Evolutionary conservation across 805 yeast species (phyloP), one percentile per base, ranked within the genome.

Genomic region (Schwanniomyces vanrijiae): DNA sequence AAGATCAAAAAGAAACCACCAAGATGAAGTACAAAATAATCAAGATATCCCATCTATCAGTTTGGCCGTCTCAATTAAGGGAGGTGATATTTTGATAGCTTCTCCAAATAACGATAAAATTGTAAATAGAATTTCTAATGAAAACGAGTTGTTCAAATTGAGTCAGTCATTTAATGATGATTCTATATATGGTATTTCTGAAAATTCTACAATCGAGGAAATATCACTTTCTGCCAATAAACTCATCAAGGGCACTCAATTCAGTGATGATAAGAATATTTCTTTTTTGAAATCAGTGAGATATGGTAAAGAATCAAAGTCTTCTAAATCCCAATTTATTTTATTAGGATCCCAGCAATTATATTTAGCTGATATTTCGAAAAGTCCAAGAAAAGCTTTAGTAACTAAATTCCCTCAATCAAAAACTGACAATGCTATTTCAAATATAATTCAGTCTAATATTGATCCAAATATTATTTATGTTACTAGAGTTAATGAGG

Each of bases 51-150:
- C 40, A 25, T 11, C 33, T 2, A 43, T 43, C 16, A 60, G 58
- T 43, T 59, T 74, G 38, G 69, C 61, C 3, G 74, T 71, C 25
- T 56, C 62, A 9, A 54, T 69, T 31, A 58, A 56, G 18, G 56
- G 55, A 28, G 76, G 77, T 7, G 76, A 70, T 43, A 62, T 80
- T 24, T 55, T 72, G 43, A 59, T 77, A 7, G 71, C 72, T 44
- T 71, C 81, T 2, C 82, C 83, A 2, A 54, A 60, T 31, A 64
- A 66, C 20, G 73, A 70, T 47, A 73, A 65, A 20, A 55, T 69
- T 14, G 58, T 69, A 16, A 63, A 62, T 47, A 71, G 73, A 49
- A 69, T 75, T 24, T 54, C 72, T 0, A 62, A 60, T 34, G 66
- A 58, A 5, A 46, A 58, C 6, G 55, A 62, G 0, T 46, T 54